Percentiles rank a stretch among this genome's conserved stretches.
phyloP scores from a whole-genome alignment of 768 basidiomycete genomes.

The Neoboletus subvelutipes region DNA sequence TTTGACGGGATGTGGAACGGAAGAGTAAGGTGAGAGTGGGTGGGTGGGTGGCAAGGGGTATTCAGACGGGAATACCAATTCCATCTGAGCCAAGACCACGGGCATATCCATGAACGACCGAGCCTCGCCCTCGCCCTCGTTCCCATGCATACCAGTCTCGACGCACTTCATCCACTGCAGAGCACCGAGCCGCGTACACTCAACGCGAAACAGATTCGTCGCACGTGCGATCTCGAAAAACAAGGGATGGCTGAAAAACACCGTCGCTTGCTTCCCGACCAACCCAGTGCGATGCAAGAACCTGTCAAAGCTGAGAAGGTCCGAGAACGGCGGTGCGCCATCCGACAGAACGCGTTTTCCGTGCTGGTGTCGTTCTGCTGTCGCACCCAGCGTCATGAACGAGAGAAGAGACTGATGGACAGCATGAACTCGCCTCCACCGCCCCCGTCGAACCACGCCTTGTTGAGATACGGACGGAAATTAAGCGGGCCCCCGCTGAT shows the following conservation, averaged over 20 bases:
- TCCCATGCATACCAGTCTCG: background rate
- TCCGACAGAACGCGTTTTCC: background rate
- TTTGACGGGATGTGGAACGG: constrained; percentile 12
- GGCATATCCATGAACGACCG: constrained; percentile 7
- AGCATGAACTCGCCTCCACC: constrained; percentile 45
- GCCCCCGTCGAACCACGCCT: constrained; percentile 44
- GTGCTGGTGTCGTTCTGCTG: background rate
- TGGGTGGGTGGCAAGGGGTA: constrained; percentile 33
- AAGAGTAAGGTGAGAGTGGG: constrained; percentile 24
- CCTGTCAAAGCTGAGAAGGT: constrained; percentile 45
- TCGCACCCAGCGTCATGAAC: constrained; percentile 43
- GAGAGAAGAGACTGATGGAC: constrained; percentile 45
- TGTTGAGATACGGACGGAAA: constrained; percentile 49
- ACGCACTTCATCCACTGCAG: constrained; percentile 26
- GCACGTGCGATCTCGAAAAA: constrained; percentile 41
- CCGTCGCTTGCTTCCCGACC: constrained; percentile 37
- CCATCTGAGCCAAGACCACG: constrained; percentile 30
- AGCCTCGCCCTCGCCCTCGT: background rate
- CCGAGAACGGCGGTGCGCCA: constrained; percentile 38
- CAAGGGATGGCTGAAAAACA: constrained; percentile 43
- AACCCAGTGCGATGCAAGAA: constrained; percentile 45
- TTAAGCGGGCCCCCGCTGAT: constrained; percentile 49
- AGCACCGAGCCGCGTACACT: constrained; percentile 8
- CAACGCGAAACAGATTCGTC: constrained; percentile 7
- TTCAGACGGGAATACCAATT: constrained; percentile 34